phyloP scores from a whole-genome alignment of 495 filamentous ascomycete species.

The Aspergillus homomorphus region DNA sequence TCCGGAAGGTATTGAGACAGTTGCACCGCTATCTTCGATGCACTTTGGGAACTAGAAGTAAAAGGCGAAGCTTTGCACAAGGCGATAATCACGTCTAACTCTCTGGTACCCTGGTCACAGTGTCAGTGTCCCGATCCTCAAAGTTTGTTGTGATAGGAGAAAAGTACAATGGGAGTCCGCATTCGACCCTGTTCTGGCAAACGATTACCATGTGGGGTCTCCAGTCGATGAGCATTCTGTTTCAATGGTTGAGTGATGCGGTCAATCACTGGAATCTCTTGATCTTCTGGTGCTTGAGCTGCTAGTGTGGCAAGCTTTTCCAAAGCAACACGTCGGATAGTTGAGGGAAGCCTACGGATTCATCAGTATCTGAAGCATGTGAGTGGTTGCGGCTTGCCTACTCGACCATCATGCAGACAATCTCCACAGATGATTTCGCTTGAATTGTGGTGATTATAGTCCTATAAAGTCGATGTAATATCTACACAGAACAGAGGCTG shows the following conservation, averaged over 20 bases:
- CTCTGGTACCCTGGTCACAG: slow-evolving; percentile 58
- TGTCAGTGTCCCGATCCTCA: slow-evolving; percentile 21
- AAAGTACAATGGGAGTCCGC: slow-evolving; percentile 51
- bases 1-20: slow-evolving; percentile 80
- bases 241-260: slow-evolving; percentile 58
- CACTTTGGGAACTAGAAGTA: slow-evolving; percentile 62
- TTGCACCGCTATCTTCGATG: slow-evolving; percentile 68
- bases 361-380: slow-evolving; percentile 9
- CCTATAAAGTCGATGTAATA: background rate
- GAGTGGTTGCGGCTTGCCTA: slow-evolving; percentile 3
- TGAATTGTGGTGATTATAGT: background rate
- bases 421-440: background rate
- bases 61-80: slow-evolving; percentile 82
- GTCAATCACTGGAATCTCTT: slow-evolving; percentile 61
- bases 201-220: slow-evolving; percentile 40
- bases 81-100: slow-evolving; percentile 85
- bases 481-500: background rate
- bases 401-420: slow-evolving; percentile 19
- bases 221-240: slow-evolving; percentile 20
- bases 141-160: background rate
- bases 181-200: slow-evolving; percentile 39
- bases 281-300: slow-evolving; percentile 53
- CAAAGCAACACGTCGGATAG: slow-evolving; percentile 62
- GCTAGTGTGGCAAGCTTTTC: slow-evolving; percentile 65
- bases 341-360: slow-evolving; percentile 30